Conservation (phyloP, 345 rosid species). For the Sisymbrium altissimum region DNA sequence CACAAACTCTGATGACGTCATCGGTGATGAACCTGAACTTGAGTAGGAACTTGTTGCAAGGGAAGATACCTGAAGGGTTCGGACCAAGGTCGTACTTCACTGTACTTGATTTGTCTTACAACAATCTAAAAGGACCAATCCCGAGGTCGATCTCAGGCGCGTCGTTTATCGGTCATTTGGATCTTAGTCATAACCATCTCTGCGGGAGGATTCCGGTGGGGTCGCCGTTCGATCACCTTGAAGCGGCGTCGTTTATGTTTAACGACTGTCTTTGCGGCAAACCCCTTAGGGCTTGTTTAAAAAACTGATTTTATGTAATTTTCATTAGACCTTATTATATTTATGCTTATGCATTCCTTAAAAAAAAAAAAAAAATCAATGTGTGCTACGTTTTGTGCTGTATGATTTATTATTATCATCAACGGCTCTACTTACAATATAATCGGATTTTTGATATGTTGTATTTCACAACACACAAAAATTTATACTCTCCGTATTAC, state of each 20-base stretch:
- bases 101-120: slow-evolving; percentile 62
- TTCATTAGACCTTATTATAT: slow-evolving; percentile 11
- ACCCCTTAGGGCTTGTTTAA: slow-evolving; percentile 58
- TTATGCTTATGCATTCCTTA: slow-evolving; percentile 2
- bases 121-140: slow-evolving; percentile 55
- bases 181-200: slow-evolving; percentile 82
- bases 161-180: slow-evolving; percentile 72
- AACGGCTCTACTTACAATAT: background rate
- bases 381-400: slow-evolving; percentile 1
- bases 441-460: background rate
- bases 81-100: slow-evolving; percentile 73
- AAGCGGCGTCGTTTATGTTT: slow-evolving; percentile 63
- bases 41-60: slow-evolving; percentile 58
- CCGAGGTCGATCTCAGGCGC: slow-evolving; percentile 58
- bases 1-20: slow-evolving; percentile 53
- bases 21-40: slow-evolving; percentile 57
- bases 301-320: slow-evolving; percentile 11
- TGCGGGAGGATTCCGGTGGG: slow-evolving; percentile 80
- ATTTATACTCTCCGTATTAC: no score
- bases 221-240: slow-evolving; percentile 79
- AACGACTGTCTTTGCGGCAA: slow-evolving; percentile 85
- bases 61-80: slow-evolving; percentile 66
- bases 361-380: background rate
- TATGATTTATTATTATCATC: background rate
- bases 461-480: no score